Evolutionary conservation across 73 alveolate species (phyloP).

Genomic region (Paramecium biaurelia): DNA sequence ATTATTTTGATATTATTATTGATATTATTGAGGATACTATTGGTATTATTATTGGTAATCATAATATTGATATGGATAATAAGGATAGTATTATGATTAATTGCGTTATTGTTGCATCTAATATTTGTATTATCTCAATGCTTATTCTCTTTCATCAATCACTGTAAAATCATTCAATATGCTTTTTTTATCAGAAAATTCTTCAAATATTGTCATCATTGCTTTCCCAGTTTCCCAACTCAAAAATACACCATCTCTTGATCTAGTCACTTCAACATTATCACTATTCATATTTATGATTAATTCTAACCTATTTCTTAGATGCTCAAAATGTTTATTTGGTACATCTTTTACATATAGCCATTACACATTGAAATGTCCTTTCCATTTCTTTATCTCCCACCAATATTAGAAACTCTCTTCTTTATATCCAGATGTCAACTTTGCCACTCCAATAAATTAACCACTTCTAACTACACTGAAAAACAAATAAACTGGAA

Average conservation of each 20-base stretch:
- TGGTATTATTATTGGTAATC: slow-evolving; percentile 3
- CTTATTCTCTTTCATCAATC: slow-evolving; percentile 20
- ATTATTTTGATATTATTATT: neutral
- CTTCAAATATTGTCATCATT: slow-evolving; percentile 53
- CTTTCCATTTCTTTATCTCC: slow-evolving; percentile 60
- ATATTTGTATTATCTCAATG: slow-evolving; percentile 19
- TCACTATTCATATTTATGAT: neutral
- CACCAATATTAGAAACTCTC: slow-evolving; percentile 66
- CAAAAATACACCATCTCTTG: slow-evolving; percentile 22
- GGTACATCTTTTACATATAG: slow-evolving; percentile 58
- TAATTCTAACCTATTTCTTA: slow-evolving; percentile 52
- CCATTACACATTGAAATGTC: slow-evolving; percentile 65
- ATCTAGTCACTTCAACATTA: slow-evolving; percentile 38
- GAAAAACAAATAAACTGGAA: slow-evolving; percentile 55
- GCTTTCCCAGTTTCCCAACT: slow-evolving; percentile 32
- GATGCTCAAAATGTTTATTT: slow-evolving; percentile 58
- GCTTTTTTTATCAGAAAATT: slow-evolving; percentile 40
- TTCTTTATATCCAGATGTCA: slow-evolving; percentile 59
- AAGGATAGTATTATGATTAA: slow-evolving; percentile 16
- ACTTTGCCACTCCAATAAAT: slow-evolving; percentile 61
- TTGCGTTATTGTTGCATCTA: slow-evolving; percentile 14
- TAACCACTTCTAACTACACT: slow-evolving; percentile 63
- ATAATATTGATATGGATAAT: slow-evolving; percentile 29
- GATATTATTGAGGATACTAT: neutral
- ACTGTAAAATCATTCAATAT: slow-evolving; percentile 21